Evolutionary conservation across 768 basidiomycete species (phyloP).

Genomic region (Boletellus ananiceps): DNA sequence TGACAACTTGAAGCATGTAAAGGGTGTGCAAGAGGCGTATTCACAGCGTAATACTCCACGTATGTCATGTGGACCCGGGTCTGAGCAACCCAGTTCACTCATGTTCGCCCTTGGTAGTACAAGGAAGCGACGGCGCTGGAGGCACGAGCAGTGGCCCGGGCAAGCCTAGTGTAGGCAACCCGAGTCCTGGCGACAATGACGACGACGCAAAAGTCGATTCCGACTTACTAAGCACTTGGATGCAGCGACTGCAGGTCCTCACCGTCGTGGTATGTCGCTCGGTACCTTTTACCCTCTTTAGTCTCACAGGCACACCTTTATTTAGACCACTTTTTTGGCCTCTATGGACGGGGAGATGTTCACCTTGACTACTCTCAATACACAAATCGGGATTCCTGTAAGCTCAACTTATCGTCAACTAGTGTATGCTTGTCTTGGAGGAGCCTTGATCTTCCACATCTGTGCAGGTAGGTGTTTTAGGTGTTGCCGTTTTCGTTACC

Average conservation of each 20-base stretch:
- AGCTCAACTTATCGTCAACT: conserved; percentile 15
- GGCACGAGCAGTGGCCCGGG: conserved; percentile 4
- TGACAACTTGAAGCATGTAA: not conserved
- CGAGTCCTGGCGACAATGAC: conserved; percentile 1
- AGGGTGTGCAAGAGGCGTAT: not conserved
- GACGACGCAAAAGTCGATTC: conserved; percentile 13
- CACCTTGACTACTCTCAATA: conserved; percentile 21
- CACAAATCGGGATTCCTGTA: conserved; percentile 11
- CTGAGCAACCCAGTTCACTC: not conserved
- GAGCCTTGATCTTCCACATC: conserved; percentile 30
- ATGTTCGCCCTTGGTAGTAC: not conserved
- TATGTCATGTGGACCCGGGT: conserved; percentile 9
- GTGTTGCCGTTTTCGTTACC: not conserved
- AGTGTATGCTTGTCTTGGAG: conserved; percentile 27
- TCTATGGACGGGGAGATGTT: conserved; percentile 28
- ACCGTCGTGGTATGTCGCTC: conserved; percentile 25
- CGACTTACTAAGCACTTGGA: conserved; percentile 23
- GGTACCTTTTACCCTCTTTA: not conserved
- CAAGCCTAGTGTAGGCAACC: conserved; percentile 4
- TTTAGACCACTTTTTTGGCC: conserved; percentile 28
- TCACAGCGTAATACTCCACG: conserved; percentile 7
- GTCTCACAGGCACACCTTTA: not conserved
- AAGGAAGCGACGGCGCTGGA: conserved; percentile 3
- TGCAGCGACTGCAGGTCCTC: conserved; percentile 24
- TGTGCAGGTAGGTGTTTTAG: conserved; percentile 22